A percentile compares a stretch with the other conserved stretches of the same genome.
Evolutionary conservation across 225 moss, liverwort and hornwort species (phyloP).

Genomic region (Thuidium tamariscinum): DNA sequence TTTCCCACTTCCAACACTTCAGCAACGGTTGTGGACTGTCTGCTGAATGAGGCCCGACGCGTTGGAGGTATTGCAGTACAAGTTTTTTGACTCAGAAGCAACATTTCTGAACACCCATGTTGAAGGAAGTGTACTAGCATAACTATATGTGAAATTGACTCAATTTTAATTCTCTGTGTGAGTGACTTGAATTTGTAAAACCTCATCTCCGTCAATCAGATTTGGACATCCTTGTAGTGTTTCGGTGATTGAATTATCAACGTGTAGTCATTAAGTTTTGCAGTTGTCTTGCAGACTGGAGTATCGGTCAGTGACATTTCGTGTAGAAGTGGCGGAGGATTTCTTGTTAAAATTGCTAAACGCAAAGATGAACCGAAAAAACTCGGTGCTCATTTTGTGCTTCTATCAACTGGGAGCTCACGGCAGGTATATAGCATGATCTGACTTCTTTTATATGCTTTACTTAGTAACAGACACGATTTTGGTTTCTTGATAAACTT

Average conservation of each 20-base stretch:
- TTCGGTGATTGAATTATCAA: neutral
- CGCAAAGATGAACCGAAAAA: slow-evolving; percentile 13
- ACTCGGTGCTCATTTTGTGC: slow-evolving; percentile 48
- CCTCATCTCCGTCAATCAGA: neutral
- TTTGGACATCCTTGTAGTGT: neutral
- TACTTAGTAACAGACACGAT: neutral
- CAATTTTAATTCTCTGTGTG: neutral
- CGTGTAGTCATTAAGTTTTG: slow-evolving; percentile 11
- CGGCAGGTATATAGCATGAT: slow-evolving; percentile 30
- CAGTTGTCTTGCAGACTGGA: slow-evolving; percentile 79
- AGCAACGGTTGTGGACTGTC: slow-evolving; percentile 72
- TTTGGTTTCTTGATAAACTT: neutral
- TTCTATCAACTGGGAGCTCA: slow-evolving; percentile 79
- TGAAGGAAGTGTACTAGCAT: neutral
- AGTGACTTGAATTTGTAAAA: neutral
- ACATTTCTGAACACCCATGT: neutral
- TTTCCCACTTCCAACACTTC: slow-evolving; percentile 81
- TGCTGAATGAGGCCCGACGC: slow-evolving; percentile 62
- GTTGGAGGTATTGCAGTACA: slow-evolving; percentile 42
- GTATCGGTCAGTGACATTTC: slow-evolving; percentile 39
- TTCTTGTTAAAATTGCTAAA: slow-evolving; percentile 23
- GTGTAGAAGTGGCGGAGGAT: slow-evolving; percentile 27
- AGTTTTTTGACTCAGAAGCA: neutral
- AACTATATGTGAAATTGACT: neutral
- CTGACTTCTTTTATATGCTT: neutral